These are phyloP conservation scores for Leccinum subgranulosum DNA, from an alignment of 768 basidiomycete genomes.

Conservation along the genomic window DNA sequence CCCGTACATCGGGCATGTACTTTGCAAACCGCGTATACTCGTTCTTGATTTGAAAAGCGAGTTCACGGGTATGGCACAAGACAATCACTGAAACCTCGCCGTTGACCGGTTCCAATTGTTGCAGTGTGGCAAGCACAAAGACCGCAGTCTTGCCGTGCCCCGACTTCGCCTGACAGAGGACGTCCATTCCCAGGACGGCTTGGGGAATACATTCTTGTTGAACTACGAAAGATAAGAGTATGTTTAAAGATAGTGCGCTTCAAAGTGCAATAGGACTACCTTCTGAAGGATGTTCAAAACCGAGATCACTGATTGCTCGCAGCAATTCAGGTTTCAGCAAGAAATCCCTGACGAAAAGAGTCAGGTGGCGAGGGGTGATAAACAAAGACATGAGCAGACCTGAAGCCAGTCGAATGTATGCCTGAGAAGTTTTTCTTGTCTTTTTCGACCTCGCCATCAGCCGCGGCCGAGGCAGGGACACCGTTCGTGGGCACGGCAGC, in stretches of 20 bases:
- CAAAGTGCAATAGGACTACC: conserved; percentile 46
- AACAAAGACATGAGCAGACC: conserved; percentile 48
- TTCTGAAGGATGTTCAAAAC: conserved; percentile 99
- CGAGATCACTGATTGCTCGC: conserved; percentile 97
- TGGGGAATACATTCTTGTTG: conserved; percentile 99
- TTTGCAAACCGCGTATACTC: conserved; percentile 99
- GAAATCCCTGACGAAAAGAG: conserved; percentile 69
- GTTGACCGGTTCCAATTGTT: conserved; percentile 97
- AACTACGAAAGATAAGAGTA: conserved; percentile 46
- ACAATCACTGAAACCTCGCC: conserved; percentile 98
- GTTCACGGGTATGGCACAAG: conserved; percentile 97
- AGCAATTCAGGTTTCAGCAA: conserved; percentile 95
- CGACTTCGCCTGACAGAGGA: conserved; percentile 98
- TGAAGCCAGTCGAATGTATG: conserved; percentile 99
- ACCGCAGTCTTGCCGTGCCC: conserved; percentile 99
- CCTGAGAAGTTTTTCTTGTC: conserved; percentile 99
- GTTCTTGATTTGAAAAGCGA: conserved; percentile 99
- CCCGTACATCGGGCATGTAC: conserved; percentile 99
- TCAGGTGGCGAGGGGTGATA: neutral
- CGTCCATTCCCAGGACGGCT: conserved; percentile 99
- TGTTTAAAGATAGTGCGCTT: neutral
- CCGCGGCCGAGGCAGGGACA: conserved; percentile 44
- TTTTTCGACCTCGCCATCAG: conserved; percentile 59
- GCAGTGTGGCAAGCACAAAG: conserved; percentile 95
- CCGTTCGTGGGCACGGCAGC: conserved; percentile 45